These are phyloP conservation scores for Geotrichum cucujoidarum DNA, from an alignment of 1,139 yeast genomes.

Conservation along the genomic window DNA sequence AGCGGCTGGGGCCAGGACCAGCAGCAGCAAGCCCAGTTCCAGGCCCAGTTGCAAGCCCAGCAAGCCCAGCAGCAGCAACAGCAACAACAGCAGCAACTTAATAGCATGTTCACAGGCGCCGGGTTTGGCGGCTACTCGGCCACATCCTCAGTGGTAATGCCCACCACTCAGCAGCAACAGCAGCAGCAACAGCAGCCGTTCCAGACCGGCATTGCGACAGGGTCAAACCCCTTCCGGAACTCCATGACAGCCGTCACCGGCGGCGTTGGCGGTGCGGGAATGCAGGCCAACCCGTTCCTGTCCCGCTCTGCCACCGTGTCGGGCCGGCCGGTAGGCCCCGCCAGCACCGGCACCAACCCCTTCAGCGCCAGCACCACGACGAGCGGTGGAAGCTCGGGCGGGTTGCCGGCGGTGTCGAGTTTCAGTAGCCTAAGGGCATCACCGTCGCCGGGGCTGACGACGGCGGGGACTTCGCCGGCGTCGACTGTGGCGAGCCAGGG, in stretches of 20 bases:
- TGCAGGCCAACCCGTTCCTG: conserved; percentile 30
- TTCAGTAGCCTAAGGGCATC: conserved; percentile 10
- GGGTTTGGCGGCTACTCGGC: conserved; percentile 52
- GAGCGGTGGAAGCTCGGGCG: conserved; percentile 40
- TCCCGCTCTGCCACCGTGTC: conserved; percentile 22
- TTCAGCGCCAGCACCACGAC: conserved; percentile 31
- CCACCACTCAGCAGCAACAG: conserved; percentile 24
- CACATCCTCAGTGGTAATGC: conserved; percentile 27
- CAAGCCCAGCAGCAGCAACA: conserved; percentile 13
- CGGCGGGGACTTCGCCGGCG: conserved; percentile 5
- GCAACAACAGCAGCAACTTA: conserved; percentile 21
- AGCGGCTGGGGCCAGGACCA: conserved; percentile 22
- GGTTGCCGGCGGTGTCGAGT: conserved; percentile 9
- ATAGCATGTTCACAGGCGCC: conserved; percentile 45
- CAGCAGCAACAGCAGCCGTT: conserved; percentile 28
- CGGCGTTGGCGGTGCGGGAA: conserved; percentile 11
- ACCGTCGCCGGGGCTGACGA: conserved; percentile 10
- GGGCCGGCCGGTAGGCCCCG: conserved; percentile 28
- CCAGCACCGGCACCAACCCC: conserved; percentile 46
- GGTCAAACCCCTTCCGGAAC: conserved; percentile 32
- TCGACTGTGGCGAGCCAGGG: conserved; percentile 11
- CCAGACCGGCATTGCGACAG: conserved; percentile 27
- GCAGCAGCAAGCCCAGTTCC: conserved; percentile 27
- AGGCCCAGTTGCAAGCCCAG: conserved; percentile 23
- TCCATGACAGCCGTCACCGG: too few species aligned